Evolutionary conservation across 2,329 filamentous ascomycete species (phyloP).

Genomic region (Xylariaceae sp.): DNA sequence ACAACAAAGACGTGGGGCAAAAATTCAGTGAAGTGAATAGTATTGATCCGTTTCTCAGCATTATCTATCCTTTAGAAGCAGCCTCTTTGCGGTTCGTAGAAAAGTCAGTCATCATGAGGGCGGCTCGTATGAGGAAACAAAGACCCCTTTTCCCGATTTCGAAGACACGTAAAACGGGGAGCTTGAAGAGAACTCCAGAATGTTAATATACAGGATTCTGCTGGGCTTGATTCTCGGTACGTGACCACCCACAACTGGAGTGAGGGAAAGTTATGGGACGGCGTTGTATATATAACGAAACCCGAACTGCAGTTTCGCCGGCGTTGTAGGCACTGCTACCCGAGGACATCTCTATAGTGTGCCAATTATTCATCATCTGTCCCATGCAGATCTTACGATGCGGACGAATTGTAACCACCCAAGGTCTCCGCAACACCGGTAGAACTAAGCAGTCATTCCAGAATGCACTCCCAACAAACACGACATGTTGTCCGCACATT

Average conservation of each 20-base stretch:
- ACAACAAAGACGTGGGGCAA: too few relatives aligned
- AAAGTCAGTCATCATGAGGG: neutral
- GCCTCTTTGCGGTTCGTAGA: neutral
- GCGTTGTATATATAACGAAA: slow-evolving; percentile 18
- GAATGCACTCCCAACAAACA: slow-evolving; percentile 17
- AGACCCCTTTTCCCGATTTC: neutral
- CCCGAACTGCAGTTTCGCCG: slow-evolving; percentile 10
- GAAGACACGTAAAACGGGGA: neutral
- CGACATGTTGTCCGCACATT: slow-evolving; percentile 4
- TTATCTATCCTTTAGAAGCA: neutral
- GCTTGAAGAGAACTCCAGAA: neutral
- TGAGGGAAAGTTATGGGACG: neutral
- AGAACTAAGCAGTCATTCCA: slow-evolving; percentile 13
- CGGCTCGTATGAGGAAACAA: neutral
- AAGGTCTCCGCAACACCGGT: slow-evolving; percentile 14
- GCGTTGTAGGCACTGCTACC: slow-evolving; percentile 14
- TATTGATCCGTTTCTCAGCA: neutral
- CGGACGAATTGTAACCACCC: slow-evolving; percentile 16
- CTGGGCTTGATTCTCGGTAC: neutral
- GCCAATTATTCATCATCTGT: slow-evolving; percentile 20
- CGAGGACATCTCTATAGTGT: slow-evolving; percentile 15
- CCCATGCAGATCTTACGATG: slow-evolving; percentile 27
- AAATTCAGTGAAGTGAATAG: too few relatives aligned
- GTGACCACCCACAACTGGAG: neutral
- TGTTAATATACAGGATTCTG: neutral